phyloP scores from a whole-genome alignment of 2,329 filamentous ascomycete species.

The Calonectria ilicicola region DNA sequence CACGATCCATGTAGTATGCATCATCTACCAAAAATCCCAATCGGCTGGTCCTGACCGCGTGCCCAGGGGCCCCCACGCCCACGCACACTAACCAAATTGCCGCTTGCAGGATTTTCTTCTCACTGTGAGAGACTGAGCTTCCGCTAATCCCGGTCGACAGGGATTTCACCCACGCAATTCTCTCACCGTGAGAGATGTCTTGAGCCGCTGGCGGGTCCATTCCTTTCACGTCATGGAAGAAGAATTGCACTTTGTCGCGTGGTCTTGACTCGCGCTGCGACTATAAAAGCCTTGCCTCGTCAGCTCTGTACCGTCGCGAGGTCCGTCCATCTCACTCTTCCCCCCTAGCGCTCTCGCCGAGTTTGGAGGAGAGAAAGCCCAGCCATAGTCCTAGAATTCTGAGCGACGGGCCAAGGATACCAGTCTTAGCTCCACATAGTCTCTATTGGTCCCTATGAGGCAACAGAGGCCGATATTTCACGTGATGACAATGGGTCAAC shows the following conservation, averaged over 20 bases:
- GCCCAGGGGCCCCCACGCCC: neutral
- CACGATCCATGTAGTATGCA: neutral
- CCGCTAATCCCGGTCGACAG: neutral
- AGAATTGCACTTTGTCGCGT: neutral
- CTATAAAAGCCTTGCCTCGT: neutral
- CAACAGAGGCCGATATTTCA: neutral
- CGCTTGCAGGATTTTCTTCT: neutral
- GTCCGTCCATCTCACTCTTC: neutral
- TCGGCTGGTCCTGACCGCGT: neutral
- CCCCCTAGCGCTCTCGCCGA: too few relatives aligned
- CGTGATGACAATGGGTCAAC: neutral
- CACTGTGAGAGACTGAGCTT: neutral
- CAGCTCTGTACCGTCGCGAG: neutral
- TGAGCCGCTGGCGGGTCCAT: neutral
- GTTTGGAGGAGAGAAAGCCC: neutral
- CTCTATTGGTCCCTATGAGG: neutral
- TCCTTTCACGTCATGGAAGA: neutral
- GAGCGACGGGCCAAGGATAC: neutral
- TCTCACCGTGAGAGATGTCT: conserved; percentile 4
- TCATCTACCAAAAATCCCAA: neutral
- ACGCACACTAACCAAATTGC: neutral
- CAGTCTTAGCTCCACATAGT: conserved; percentile 2
- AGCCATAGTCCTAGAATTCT: neutral
- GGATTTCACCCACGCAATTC: neutral
- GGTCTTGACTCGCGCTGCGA: neutral